These are phyloP conservation scores for Fusarium phyllophilum DNA, from an alignment of 2,329 filamentous ascomycete species.

Conservation along the genomic window DNA sequence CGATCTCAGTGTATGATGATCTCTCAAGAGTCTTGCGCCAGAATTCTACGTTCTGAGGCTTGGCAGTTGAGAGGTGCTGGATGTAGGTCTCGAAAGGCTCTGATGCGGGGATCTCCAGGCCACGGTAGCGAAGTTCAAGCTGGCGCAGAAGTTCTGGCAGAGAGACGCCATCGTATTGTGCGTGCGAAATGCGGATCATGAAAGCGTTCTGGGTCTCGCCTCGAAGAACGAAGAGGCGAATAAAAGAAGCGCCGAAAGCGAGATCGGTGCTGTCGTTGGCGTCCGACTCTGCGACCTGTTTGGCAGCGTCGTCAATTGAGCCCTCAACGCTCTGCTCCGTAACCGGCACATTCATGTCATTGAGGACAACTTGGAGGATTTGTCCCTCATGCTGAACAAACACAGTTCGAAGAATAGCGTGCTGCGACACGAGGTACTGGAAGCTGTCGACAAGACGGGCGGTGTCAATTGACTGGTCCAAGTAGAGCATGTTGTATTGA, in stretches of 20 bases:
- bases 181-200: slow-evolving; percentile 55
- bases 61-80: slow-evolving; percentile 7
- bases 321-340: slow-evolving; percentile 14
- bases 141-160: slow-evolving; percentile 55
- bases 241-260: slow-evolving; percentile 25
- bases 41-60: slow-evolving; percentile 22
- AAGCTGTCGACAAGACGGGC: slow-evolving; percentile 33
- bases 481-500: slow-evolving; percentile 45
- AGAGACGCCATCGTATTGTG: slow-evolving; percentile 61
- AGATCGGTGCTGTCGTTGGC: slow-evolving; percentile 19
- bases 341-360: slow-evolving; percentile 27
- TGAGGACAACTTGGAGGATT: slow-evolving; percentile 38
- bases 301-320: slow-evolving; percentile 29
- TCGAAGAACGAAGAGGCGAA: slow-evolving; percentile 33
- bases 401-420: slow-evolving; percentile 42
- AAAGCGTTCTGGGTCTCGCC: slow-evolving; percentile 35
- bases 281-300: slow-evolving; percentile 30
- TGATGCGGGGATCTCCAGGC: slow-evolving; percentile 30
- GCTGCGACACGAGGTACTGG: slow-evolving; percentile 35
- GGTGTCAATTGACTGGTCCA: slow-evolving; percentile 38
- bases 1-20: slow-evolving; percentile 37
- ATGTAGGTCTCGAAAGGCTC: slow-evolving; percentile 36
- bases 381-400: slow-evolving; percentile 32
- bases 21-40: slow-evolving; percentile 35
- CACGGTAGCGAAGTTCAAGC: slow-evolving; percentile 53